Base-by-base conservation (phyloP, 1,139 yeast genomes). In the Debaryomycetaceae sp. region DNA sequence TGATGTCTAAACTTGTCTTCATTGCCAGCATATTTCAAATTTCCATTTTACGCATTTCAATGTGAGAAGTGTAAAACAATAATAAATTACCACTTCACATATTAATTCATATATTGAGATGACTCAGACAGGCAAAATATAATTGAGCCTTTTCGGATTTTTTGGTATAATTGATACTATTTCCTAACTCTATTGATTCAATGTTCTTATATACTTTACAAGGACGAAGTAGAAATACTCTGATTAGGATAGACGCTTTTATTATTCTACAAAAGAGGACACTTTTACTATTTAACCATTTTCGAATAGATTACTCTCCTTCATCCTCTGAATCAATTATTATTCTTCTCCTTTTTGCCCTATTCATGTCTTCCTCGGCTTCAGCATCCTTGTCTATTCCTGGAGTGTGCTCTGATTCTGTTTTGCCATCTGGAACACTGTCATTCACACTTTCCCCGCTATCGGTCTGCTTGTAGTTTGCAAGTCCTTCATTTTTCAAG, bases 341-440 rank as follows among this genome's bases (percentile, higher is more conserved):
- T 53, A 76, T 63, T 58, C 76, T 68, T 53, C 70, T 65, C 55
- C 70, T 72, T 41, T 75, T 61, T 8, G 56, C 47, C 45, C 54
- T 56, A 42, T 78, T 83, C 33, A 80, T 85, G 37, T 80, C 85
- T 24, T 83, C 89, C 38, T 81, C 86, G 40, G 81, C 84, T 37
- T 83, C 80, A 40, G 37, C 42, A 30, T 36, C 41, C 13, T 37
- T 38, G 24, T 83, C 88, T 39, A 81, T 86, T 39, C 80, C 83
- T 35, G 82, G 79, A 39, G 76, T 44, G 81, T 56, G 68, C 78
- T 71, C 58, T 42, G 59, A 62, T 53, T 68, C 54, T 7, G 11
- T 7, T 11, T 27, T 11, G 11, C 11, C 31, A 27, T 27, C 56
- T 59, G 57, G 41, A 58, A 13, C 24, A 11, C 33, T 7, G 34